Base-by-base conservation (phyloP, 2,329 filamentous ascomycete species). In the Coniochaeta sp. region DNA sequence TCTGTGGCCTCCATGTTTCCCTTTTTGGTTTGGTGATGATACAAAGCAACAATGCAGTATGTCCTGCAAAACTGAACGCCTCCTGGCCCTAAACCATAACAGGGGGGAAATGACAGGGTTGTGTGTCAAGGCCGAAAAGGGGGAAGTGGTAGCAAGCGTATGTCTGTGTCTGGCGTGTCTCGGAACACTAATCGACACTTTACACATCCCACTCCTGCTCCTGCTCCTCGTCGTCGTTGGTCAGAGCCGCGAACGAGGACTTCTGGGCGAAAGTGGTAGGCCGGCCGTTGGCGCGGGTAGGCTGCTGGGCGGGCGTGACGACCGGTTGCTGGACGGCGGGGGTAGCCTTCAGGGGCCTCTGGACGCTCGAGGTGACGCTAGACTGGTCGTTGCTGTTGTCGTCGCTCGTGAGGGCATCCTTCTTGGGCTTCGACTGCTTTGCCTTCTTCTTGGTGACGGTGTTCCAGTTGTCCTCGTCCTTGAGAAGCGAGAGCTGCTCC, bases 401-500 rank as follows among this genome's bases (percentile, higher is more conserved):
- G 38, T 68, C 70, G 45, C 68, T 66, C 6, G 70, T 62, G 27
- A 63, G 9, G n/a, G n/a, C n/a, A n/a, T 70, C 71, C 67, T 73
- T 70, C 60, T 71, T 66, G 53, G 65, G 65, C 67, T 75, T 74
- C 75, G 74, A 54, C 65, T 65, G 3, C n/a, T n/a, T n/a, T n/a
- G 61, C 53, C 63, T 71, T 72, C 65, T 71, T 72, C 52, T 65
- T 70, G 64, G 71, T 73, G 48, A 86, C 82, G 28, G 81, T 82
- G 64, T 71, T 82, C 82, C 82, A 86, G 16, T 67, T 66, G 40
- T 73, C 70, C 57, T 82, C 75, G 47, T 77, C 73, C 59, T 76
- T 76, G 51, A 82, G 71, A 63, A 78, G 69, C 67, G 82, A 74
- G 58, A 83, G 70, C 68, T 84, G 81, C 66, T 83, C 78, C 65